These are phyloP conservation scores for Ceratobasidium sp. DNA, from an alignment of 1,284 basidiomycete genomes.

Conservation along the genomic window DNA sequence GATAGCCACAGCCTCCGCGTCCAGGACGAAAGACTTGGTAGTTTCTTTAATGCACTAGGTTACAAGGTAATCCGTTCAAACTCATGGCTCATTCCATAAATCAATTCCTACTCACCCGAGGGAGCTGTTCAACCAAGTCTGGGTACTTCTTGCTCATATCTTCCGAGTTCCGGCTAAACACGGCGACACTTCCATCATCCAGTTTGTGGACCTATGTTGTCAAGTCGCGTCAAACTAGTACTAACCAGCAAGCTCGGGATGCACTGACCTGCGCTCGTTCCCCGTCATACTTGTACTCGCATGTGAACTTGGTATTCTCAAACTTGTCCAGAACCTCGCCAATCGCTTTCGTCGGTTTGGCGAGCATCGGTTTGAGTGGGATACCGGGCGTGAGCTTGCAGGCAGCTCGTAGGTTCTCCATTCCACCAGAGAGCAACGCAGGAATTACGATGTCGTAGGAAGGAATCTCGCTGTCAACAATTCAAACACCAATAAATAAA, in stretches of 20 bases:
- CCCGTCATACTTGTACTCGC: constrained; percentile 99
- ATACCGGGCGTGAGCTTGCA: constrained; percentile 95
- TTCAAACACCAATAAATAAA: constrained; percentile 20
- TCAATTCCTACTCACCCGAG: constrained; percentile 69
- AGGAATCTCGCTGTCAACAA: constrained; percentile 82
- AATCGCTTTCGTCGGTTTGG: constrained; percentile 99
- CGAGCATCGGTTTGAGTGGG: constrained; percentile 98
- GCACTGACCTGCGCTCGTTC: constrained; percentile 88
- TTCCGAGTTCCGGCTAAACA: constrained; percentile 98
- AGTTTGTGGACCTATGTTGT: constrained; percentile 79
- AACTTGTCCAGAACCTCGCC: constrained; percentile 98
- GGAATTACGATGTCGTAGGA: constrained; percentile 96
- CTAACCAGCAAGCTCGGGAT: constrained; percentile 46
- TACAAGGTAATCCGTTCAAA: constrained; percentile 35
- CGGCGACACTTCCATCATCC: constrained; percentile 81
- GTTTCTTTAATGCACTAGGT: constrained; percentile 83
- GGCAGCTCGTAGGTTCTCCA: constrained; percentile 75
- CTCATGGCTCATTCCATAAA: constrained; percentile 3
- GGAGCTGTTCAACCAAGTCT: constrained; percentile 94
- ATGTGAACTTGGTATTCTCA: constrained; percentile 95
- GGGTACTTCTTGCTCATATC: constrained; percentile 99
- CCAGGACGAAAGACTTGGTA: constrained; percentile 91
- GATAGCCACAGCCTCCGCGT: constrained; percentile 97
- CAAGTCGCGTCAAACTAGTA: background rate
- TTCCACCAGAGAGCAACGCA: constrained; percentile 84